phyloP scores from a whole-genome alignment of 805 yeast species.

The Kuraishia piskuri region DNA sequence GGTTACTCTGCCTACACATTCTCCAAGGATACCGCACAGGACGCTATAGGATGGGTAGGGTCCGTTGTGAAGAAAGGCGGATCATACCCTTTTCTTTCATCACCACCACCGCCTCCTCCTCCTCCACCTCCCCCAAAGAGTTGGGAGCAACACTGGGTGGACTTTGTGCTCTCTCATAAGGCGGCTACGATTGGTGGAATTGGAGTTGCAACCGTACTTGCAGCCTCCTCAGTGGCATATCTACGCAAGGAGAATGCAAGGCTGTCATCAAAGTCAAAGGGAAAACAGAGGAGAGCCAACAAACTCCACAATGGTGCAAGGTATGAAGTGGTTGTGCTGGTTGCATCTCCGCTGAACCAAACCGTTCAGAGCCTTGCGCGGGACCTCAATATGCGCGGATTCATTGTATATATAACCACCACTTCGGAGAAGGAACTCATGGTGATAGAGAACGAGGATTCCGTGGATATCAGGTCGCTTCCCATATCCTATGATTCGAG shows the following conservation, averaged over 20 bases:
- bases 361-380: slow-evolving; percentile 59
- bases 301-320: slow-evolving; percentile 64
- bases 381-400: slow-evolving; percentile 73
- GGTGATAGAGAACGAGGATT: slow-evolving; percentile 48
- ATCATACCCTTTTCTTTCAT: not conserved
- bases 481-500: slow-evolving; percentile 38
- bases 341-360: slow-evolving; percentile 75
- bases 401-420: slow-evolving; percentile 72
- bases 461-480: slow-evolving; percentile 62
- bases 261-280: slow-evolving; percentile 1
- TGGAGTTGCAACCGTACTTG: slow-evolving; percentile 4
- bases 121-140: slow-evolving; percentile 3
- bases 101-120: slow-evolving; percentile 5
- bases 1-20: slow-evolving; percentile 5
- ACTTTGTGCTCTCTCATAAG: slow-evolving; percentile 1
- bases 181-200: slow-evolving; percentile 1
- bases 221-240: slow-evolving; percentile 4
- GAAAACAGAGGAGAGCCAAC: slow-evolving; percentile 41
- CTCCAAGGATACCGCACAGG: slow-evolving; percentile 1
- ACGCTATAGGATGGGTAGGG: slow-evolving; percentile 2
- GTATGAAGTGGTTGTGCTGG: slow-evolving; percentile 61
- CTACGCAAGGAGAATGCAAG: not conserved
- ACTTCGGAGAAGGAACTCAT: slow-evolving; percentile 48
- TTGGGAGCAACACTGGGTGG: not conserved
- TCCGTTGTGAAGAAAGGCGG: slow-evolving; percentile 2